Percentiles rank a stretch among this genome's conserved stretches.
phyloP scores from a whole-genome alignment of 2,329 filamentous ascomycete species.

The Ambrosiella cleistominuta region DNA sequence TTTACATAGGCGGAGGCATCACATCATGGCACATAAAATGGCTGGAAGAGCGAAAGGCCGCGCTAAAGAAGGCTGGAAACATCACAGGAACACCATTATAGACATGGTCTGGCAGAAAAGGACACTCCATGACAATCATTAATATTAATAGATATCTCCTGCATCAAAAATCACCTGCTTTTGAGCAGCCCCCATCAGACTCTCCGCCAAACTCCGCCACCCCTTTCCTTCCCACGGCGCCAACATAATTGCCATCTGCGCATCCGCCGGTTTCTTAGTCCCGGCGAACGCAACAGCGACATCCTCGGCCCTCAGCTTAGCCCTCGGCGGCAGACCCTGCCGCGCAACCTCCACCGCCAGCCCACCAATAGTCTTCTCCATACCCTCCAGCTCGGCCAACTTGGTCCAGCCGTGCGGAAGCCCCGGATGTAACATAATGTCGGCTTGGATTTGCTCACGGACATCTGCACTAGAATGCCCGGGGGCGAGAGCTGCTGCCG shows the following conservation, averaged over 20 bases:
- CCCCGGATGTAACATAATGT: slow-evolving; percentile 66
- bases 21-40: slow-evolving; percentile 65
- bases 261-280: slow-evolving; percentile 53
- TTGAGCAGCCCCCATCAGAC: slow-evolving; percentile 15
- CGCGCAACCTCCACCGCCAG: slow-evolving; percentile 42
- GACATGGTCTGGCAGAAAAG: neutral
- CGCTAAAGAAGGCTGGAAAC: slow-evolving; percentile 30
- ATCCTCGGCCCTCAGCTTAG: slow-evolving; percentile 48
- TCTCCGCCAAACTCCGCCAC: slow-evolving; percentile 41
- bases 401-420: slow-evolving; percentile 68
- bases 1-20: slow-evolving; percentile 75
- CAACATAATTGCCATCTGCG: slow-evolving; percentile 58
- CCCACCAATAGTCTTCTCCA: slow-evolving; percentile 58
- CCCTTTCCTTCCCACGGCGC: slow-evolving; percentile 59
- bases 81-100: neutral
- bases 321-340: slow-evolving; percentile 55
- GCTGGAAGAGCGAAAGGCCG: slow-evolving; percentile 51
- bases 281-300: slow-evolving; percentile 58
- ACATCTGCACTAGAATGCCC: slow-evolving; percentile 31
- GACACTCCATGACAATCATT: neutral
- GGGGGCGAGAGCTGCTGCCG: slow-evolving; percentile 45
- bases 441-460: slow-evolving; percentile 49
- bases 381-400: slow-evolving; percentile 42
- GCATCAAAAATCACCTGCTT: neutral
- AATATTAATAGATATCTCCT: neutral